Conservation (phyloP, 2,329 filamentous ascomycete species). For the Ceratocystis cubensis region DNA sequence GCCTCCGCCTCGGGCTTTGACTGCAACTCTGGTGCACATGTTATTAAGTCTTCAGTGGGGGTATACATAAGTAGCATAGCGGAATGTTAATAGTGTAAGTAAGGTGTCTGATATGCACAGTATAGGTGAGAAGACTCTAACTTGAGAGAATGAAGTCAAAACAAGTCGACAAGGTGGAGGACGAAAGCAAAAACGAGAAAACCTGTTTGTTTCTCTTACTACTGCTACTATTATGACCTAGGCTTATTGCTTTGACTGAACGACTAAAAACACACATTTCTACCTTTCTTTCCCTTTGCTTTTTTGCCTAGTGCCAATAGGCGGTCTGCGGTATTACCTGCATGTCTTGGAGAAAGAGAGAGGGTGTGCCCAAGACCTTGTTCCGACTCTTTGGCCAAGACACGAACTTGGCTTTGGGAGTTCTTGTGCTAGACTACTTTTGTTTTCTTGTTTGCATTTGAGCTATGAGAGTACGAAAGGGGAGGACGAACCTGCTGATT, state of each 20-base stretch:
- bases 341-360: conserved; percentile 1
- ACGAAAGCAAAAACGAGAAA: not conserved
- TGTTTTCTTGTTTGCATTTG: not conserved
- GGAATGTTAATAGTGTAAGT: not conserved
- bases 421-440: not conserved
- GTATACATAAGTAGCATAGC: not conserved
- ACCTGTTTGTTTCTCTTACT: not conserved
- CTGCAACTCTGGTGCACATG: not conserved
- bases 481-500: not conserved
- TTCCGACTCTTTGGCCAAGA: not conserved
- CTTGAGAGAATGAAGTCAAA: no score
- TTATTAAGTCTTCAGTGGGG: not conserved
- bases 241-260: no score
- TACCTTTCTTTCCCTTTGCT: not conserved
- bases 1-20: not conserved
- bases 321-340: conserved; percentile 10
- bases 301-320: not conserved
- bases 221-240: no score
- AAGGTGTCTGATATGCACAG: no score
- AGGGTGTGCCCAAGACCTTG: not conserved
- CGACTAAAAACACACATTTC: no score
- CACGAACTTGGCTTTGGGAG: not conserved
- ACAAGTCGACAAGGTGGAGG: not conserved
- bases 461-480: not conserved
- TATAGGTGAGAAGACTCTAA: no score